Conservation (phyloP, 2,329 filamentous ascomycete genomes). For the Xylaria sp. region DNA sequence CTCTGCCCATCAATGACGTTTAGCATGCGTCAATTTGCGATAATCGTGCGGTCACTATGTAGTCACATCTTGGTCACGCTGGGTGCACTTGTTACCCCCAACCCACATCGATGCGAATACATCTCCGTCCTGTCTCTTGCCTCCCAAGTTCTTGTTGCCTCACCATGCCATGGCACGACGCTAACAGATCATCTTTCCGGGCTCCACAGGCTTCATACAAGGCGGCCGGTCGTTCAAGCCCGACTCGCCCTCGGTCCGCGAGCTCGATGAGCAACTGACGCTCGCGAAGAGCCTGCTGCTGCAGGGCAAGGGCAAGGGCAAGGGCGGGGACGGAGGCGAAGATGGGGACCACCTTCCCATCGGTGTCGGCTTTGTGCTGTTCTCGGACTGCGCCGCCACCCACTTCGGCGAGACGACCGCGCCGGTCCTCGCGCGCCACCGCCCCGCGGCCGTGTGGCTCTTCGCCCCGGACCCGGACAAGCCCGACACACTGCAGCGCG, state of each 20-base stretch:
- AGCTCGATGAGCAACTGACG: conserved; percentile 50
- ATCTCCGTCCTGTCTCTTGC: not conserved
- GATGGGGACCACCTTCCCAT: conserved; percentile 56
- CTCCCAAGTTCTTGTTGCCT: not conserved
- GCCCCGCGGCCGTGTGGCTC: conserved; percentile 72
- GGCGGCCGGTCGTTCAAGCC: conserved; percentile 50
- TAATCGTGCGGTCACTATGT: too few species aligned
- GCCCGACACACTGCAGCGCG: conserved; percentile 38
- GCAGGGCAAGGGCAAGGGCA: not conserved
- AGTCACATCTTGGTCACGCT: too few species aligned
- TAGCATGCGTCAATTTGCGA: too few species aligned
- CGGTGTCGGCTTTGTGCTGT: conserved; percentile 71
- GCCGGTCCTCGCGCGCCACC: conserved; percentile 62
- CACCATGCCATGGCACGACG: not conserved
- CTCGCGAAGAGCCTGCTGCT: conserved; percentile 21
- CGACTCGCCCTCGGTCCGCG: conserved; percentile 43
- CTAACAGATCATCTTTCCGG: not conserved
- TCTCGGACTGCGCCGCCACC: conserved; percentile 53
- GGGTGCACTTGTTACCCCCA: not conserved
- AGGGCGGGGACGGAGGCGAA: not conserved
- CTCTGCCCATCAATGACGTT: too few species aligned
- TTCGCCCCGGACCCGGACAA: conserved; percentile 64
- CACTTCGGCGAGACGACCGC: conserved; percentile 57
- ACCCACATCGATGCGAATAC: not conserved
- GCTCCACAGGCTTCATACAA: conserved; percentile 48